phyloP scores from a whole-genome alignment of 2,329 filamentous ascomycete species.

The Exserohilum rostratum region DNA sequence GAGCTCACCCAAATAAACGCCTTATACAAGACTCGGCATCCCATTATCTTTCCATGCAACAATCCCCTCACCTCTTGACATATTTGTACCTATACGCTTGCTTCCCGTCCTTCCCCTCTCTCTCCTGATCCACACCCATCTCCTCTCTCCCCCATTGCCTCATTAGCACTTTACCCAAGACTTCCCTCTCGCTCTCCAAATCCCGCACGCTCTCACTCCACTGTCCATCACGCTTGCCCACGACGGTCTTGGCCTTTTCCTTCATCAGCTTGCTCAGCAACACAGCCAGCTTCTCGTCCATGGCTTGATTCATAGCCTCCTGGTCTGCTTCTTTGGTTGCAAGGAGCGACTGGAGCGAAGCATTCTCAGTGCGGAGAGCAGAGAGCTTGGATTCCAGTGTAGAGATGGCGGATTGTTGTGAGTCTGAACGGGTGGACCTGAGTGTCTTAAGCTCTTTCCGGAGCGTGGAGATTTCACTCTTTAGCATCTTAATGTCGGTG shows the following conservation, averaged over 20 bases:
- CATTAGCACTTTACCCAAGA: slow-evolving; percentile 41
- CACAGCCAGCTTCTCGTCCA: slow-evolving; percentile 42
- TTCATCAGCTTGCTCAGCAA: slow-evolving; percentile 40
- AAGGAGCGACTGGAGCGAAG: slow-evolving; percentile 26
- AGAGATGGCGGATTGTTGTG: slow-evolving; percentile 8
- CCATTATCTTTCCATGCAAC: no score
- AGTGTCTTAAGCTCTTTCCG: slow-evolving; percentile 26
- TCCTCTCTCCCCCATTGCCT: slow-evolving; percentile 47
- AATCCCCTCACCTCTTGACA: slow-evolving; percentile 16
- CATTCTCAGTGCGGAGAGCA: slow-evolving; percentile 23
- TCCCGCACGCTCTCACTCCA: slow-evolving; percentile 37
- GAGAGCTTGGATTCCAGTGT: slow-evolving; percentile 15
- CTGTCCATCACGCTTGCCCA: slow-evolving; percentile 42
- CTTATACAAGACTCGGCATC: neutral
- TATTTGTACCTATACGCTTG: slow-evolving; percentile 43
- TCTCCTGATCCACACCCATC: slow-evolving; percentile 32
- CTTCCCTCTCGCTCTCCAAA: slow-evolving; percentile 34
- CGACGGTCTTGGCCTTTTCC: slow-evolving; percentile 37
- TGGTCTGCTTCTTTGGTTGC: slow-evolving; percentile 32
- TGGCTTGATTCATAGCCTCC: slow-evolving; percentile 38
- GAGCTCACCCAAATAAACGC: neutral
- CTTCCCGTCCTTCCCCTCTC: slow-evolving; percentile 28
- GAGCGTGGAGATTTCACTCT: slow-evolving; percentile 23
- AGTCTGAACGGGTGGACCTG: slow-evolving; percentile 22
- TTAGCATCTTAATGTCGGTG: slow-evolving; percentile 31